Evolutionary conservation across 768 basidiomycete species (phyloP).

Genomic region (Rhodotorula sphaerocarpa): DNA sequence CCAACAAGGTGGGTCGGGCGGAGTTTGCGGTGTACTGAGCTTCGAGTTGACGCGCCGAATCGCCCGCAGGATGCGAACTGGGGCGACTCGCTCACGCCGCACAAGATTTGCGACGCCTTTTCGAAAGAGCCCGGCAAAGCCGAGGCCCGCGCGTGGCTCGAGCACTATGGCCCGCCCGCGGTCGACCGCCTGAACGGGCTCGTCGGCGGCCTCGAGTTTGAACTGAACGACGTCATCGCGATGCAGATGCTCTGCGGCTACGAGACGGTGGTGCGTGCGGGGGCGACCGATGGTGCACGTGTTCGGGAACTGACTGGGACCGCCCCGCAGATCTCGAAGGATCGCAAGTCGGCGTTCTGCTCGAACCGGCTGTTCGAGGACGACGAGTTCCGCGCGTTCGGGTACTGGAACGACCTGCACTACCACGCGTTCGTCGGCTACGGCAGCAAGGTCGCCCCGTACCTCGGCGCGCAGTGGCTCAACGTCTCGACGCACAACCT

Average conservation of each 20-base stretch:
- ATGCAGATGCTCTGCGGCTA: constrained; percentile 28
- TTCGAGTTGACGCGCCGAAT: background rate
- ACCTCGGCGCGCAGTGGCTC: constrained; percentile 45
- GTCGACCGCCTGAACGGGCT: constrained; percentile 18
- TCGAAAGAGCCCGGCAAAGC: constrained; percentile 43
- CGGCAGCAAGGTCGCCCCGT: constrained; percentile 42
- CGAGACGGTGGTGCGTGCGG: constrained; percentile 17
- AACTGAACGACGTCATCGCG: constrained; percentile 25
- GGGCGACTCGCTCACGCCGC: constrained; percentile 44
- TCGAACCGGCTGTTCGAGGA: constrained; percentile 18
- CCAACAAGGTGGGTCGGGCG: constrained; percentile 38
- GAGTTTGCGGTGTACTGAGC: background rate
- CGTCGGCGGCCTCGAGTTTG: constrained; percentile 11
- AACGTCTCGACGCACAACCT: constrained; percentile 39
- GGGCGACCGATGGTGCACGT: no score
- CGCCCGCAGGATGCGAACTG: constrained; percentile 39
- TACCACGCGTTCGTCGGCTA: constrained; percentile 41
- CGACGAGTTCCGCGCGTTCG: constrained; percentile 25
- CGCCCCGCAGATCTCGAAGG: constrained; percentile 6
- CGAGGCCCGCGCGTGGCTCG: constrained; percentile 42
- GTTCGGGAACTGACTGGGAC: no score
- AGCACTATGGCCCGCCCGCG: constrained; percentile 38
- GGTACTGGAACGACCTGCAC: constrained; percentile 26
- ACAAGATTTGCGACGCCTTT: constrained; percentile 46
- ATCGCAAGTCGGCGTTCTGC: constrained; percentile 20